phyloP scores from a whole-genome alignment of 2,329 filamentous ascomycete genomes.

The Fusarium equiseti region DNA sequence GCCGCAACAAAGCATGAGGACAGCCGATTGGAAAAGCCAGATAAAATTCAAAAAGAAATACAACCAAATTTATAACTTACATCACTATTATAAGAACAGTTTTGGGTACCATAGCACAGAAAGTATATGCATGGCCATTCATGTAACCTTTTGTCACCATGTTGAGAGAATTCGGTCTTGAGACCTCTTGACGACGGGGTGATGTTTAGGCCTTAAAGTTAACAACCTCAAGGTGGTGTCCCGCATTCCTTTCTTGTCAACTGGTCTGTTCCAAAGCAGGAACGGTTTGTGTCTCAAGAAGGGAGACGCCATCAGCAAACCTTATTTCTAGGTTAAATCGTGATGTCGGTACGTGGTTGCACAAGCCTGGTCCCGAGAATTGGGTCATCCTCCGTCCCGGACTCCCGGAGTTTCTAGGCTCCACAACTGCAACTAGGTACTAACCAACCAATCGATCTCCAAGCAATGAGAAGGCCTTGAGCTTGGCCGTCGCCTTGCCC shows the following conservation, averaged over 20 bases:
- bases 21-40: not conserved
- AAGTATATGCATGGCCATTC: not conserved
- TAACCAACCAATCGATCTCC: not conserved
- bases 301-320: conserved; percentile 6
- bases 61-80: conserved; percentile 6
- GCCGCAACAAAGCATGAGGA: not conserved
- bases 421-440: conserved; percentile 3
- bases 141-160: not conserved
- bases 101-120: not conserved
- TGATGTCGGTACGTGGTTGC: not conserved
- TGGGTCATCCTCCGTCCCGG: conserved; percentile 29
- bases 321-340: conserved; percentile 7
- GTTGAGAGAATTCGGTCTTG: not conserved
- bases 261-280: conserved; percentile 11
- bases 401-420: conserved; percentile 16
- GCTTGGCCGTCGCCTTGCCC: not conserved
- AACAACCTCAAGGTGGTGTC: conserved; percentile 21
- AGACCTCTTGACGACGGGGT: conserved; percentile 6
- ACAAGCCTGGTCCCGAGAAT: conserved; percentile 16
- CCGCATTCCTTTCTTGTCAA: conserved; percentile 35
- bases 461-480: not conserved
- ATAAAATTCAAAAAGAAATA: conserved; percentile 5
- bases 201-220: conserved; percentile 19
- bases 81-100: not conserved
- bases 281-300: conserved; percentile 5